Conservation (phyloP, 78 protist species). For the Ministeria vibrans region DNA sequence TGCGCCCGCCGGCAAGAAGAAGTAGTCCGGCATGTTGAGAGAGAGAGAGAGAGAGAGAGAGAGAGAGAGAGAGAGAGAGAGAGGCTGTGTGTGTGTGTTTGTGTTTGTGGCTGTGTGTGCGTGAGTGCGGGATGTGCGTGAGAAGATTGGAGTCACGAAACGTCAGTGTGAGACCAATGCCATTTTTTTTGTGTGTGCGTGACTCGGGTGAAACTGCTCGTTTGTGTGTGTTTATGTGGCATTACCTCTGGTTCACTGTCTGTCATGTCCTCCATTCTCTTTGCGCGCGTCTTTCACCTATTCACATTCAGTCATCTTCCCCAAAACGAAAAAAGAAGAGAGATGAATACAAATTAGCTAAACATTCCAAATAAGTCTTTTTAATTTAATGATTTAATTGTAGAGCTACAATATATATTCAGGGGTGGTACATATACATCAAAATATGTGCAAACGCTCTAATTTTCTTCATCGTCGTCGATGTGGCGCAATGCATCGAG, state of each 20-base stretch:
- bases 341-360: no score
- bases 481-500: neutral
- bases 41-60: neutral
- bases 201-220: neutral
- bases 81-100: neutral
- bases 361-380: no score
- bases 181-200: neutral
- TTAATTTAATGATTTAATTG: no score
- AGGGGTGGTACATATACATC: no score
- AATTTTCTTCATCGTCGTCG: no score
- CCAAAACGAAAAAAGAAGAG: no score
- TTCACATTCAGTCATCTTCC: no score
- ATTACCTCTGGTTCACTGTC: neutral
- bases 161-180: neutral
- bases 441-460: no score
- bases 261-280: neutral
- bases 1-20: neutral
- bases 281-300: no score
- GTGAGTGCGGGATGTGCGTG: neutral
- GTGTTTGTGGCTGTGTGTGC: neutral
- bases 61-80: neutral
- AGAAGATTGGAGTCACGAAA: no score
- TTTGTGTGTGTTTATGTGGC: neutral
- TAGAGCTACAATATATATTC: no score
- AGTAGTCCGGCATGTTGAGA: neutral